phyloP scores from a whole-genome alignment of 1,284 basidiomycete species.

The Serendipita sp. region DNA sequence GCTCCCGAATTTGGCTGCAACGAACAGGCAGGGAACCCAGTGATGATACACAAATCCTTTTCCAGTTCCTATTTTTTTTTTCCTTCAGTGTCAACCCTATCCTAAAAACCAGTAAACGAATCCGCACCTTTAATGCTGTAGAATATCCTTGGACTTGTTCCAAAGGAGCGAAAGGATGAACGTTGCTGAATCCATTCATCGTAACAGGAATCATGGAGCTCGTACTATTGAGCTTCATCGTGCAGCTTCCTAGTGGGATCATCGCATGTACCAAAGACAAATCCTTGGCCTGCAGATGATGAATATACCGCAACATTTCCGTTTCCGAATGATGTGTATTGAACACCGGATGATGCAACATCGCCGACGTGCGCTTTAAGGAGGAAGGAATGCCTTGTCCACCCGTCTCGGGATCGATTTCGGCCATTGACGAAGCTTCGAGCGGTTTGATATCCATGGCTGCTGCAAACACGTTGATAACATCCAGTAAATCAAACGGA shows the following conservation, averaged over 20 bases:
- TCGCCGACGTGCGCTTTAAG: conserved; percentile 43
- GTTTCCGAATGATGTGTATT: conserved; percentile 95
- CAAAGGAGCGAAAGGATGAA: conserved; percentile 87
- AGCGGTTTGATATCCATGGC: conserved; percentile 32
- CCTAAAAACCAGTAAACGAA: neutral
- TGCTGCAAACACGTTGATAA: conserved; percentile 73
- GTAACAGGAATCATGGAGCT: conserved; percentile 94
- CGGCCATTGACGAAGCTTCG: conserved; percentile 15
- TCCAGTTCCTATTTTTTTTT: conserved; percentile 58
- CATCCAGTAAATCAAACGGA: conserved; percentile 54
- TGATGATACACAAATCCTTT: conserved; percentile 81
- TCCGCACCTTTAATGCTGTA: conserved; percentile 61
- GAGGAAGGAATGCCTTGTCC: conserved; percentile 32
- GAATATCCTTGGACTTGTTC: conserved; percentile 86
- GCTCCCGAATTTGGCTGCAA: conserved; percentile 97
- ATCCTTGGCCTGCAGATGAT: conserved; percentile 88
- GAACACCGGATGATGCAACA: conserved; percentile 82
- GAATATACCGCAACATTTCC: conserved; percentile 93
- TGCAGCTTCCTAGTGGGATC: conserved; percentile 94
- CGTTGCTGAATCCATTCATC: conserved; percentile 77
- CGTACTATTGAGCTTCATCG: conserved; percentile 95
- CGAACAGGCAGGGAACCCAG: conserved; percentile 88
- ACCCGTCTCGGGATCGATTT: conserved; percentile 17
- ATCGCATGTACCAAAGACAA: conserved; percentile 89
- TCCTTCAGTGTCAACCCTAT: too few relatives aligned